These are phyloP conservation scores for Croton laevigatus DNA, from an alignment of 441 rosid genomes.

Conservation along the genomic window DNA sequence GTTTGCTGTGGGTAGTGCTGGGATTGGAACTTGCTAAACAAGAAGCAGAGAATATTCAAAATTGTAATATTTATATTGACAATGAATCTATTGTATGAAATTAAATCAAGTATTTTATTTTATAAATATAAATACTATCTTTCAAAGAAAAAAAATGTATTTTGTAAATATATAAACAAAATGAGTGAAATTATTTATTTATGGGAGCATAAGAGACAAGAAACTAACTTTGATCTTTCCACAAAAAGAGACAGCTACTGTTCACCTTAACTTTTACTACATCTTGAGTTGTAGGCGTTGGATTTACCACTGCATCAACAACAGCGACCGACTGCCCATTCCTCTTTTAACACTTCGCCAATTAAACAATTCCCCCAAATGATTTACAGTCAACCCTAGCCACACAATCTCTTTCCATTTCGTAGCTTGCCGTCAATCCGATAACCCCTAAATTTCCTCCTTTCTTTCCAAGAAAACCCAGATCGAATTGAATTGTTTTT, in stretches of 20 bases:
- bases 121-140: too few relatives aligned
- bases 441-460: background rate
- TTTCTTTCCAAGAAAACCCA: slow-evolving; percentile 18
- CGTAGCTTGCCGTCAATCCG: slow-evolving; percentile 3
- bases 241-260: slow-evolving; percentile 16
- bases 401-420: slow-evolving; percentile 3
- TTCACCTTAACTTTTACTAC: slow-evolving; percentile 13
- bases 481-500: slow-evolving; percentile 3
- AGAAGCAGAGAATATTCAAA: background rate
- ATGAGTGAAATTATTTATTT: background rate
- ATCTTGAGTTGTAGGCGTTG: background rate
- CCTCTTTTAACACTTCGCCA: background rate
- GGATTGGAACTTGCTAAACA: background rate
- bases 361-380: background rate
- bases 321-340: background rate
- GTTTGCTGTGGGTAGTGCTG: background rate
- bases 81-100: background rate
- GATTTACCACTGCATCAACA: slow-evolving; percentile 23
- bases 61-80: too few relatives aligned
- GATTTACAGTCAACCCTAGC: slow-evolving; percentile 27
- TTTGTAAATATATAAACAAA: background rate
- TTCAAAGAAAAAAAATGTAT: too few relatives aligned
- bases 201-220: background rate
- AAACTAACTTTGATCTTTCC: slow-evolving; percentile 24
- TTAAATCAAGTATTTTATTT: too few relatives aligned